Base-by-base conservation (phyloP, 2,329 filamentous ascomycete species). In the Cercospora nicotianae region DNA sequence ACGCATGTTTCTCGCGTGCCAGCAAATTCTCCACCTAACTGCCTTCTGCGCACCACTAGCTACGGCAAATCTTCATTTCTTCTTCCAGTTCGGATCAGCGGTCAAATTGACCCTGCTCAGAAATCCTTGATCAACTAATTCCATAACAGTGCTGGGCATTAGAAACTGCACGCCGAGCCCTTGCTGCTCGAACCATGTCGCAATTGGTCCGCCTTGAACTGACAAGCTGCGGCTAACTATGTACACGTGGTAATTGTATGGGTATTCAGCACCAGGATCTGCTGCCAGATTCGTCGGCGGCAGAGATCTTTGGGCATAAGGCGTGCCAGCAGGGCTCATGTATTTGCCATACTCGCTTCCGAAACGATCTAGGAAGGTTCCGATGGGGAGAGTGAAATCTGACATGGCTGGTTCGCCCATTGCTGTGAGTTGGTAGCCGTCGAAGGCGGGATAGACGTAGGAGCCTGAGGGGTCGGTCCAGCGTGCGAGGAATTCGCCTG, bases 201-300 rank as follows among this genome's bases (percentile, higher is more conserved):
- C 64, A 30, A 66, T 66, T 5, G 45, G 45, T 18, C 64, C 64
- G 36, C 57, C 58, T 36, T 66, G 64, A 1, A 66, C 64, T 26
- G 60, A 48, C 20, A 66, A 57, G 23, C 39, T 53, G 39, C 64
- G 39, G 18, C 36, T 66, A 5, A 66, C 64, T 9, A 66, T 42
- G 33, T 62, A 66, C 26, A 66, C 64, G n/a, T 57, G 64, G 31
- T 66, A 66, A n/a, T 66, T 66, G 42, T 62, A 66, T 12, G 64
- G 64, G 58, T 66, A 66, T 8, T 61, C 51, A 3, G 36, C 58
- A 30, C 64, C 64, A 7, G 64, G 64, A 18, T 48, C 58, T 3
- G 65, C 60, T 28, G 53, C 59, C 33, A 67, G 51, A 51, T 67
- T 67, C 26, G 28, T 39, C 9, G 65, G 65, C 23, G 65, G 65